Percentiles rank a stretch among this genome's conserved stretches.
These are phyloP conservation scores for Cyamopsis tetragonoloba DNA, from an alignment of 306 rosid genomes.

Conservation along the genomic window DNA sequence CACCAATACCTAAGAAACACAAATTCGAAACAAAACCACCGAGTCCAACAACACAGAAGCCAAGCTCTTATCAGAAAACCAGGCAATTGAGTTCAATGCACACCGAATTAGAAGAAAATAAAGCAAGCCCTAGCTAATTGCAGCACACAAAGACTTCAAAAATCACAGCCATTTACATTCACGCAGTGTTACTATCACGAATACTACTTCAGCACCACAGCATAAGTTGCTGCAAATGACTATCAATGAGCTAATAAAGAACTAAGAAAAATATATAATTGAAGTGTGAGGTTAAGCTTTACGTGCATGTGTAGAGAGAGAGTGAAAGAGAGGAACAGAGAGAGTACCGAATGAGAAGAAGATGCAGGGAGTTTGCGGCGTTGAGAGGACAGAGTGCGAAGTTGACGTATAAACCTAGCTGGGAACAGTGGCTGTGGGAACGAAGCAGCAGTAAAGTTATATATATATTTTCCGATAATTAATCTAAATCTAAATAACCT, in stretches of 20 bases:
- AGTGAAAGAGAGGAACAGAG: not conserved
- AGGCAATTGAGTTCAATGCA: not conserved
- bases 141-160: not conserved
- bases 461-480: too few species aligned
- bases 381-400: not conserved
- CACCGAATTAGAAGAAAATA: not conserved
- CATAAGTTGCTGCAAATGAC: not conserved
- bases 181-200: not conserved
- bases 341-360: not conserved
- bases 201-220: not conserved
- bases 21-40: too few species aligned
- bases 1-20: not conserved
- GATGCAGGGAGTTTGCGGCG: slow-evolving; percentile 38
- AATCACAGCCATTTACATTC: not conserved
- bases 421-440: too few species aligned
- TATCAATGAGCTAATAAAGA: too few species aligned
- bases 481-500: too few species aligned
- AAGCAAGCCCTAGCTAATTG: not conserved
- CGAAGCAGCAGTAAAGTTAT: too few species aligned
- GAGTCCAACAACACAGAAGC: too few species aligned
- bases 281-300: not conserved
- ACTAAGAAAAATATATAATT: not conserved
- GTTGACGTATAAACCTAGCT: not conserved
- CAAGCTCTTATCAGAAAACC: too few species aligned
- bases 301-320: slow-evolving; percentile 14